Evolutionary conservation across 2,329 filamentous ascomycete genomes (phyloP).

Genomic region (Xylaria digitata): DNA sequence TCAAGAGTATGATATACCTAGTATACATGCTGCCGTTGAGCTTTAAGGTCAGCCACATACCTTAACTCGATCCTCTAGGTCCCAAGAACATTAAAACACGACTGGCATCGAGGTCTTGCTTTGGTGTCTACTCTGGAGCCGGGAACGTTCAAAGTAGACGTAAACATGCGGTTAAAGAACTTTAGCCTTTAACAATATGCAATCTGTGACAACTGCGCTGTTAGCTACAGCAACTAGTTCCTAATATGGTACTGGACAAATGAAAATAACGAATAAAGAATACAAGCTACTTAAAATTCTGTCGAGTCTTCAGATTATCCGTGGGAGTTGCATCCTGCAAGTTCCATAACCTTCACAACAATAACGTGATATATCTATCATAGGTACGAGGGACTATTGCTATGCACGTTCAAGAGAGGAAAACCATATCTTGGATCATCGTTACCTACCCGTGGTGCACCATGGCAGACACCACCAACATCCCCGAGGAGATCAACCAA

Average conservation of each 20-base stretch:
- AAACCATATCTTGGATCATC: background rate
- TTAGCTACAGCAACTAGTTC: background rate
- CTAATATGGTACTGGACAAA: background rate
- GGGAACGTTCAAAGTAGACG: background rate
- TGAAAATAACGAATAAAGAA: conserved; percentile 6
- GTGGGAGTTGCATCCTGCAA: background rate
- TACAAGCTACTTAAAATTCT: background rate
- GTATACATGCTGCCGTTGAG: background rate
- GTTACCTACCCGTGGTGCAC: background rate
- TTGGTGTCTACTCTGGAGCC: background rate
- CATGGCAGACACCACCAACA: background rate
- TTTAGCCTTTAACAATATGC: background rate
- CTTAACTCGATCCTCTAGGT: background rate
- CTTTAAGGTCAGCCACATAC: background rate
- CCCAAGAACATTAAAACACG: background rate
- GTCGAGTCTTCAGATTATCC: background rate
- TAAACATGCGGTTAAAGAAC: background rate
- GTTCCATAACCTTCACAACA: background rate
- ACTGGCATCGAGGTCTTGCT: background rate
- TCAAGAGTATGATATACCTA: conserved; percentile 20
- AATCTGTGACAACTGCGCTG: background rate
- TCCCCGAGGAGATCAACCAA: background rate
- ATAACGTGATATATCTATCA: background rate
- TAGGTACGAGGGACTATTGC: background rate
- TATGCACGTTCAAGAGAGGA: background rate